phyloP scores from a whole-genome alignment of 352 stramenopile genomes.

The Pythium insidiosum region DNA sequence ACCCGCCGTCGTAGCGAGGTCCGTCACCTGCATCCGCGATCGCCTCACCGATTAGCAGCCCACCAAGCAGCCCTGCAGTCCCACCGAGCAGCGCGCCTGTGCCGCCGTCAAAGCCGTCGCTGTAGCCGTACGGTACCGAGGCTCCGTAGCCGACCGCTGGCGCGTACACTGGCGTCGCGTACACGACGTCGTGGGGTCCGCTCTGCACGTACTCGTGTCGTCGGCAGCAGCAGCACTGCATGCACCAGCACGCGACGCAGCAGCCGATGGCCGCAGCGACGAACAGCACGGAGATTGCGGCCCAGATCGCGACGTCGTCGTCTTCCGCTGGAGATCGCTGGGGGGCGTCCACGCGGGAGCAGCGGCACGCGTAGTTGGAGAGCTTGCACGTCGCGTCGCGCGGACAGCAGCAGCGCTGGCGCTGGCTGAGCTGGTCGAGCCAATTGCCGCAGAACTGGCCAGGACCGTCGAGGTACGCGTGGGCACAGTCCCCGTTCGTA shows the following conservation, averaged over 20 bases:
- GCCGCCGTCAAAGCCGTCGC: too few relatives aligned
- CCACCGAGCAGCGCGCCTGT: too few relatives aligned
- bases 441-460: slow-evolving; percentile 22
- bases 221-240: background rate
- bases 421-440: slow-evolving; percentile 14
- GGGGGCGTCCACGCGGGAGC: background rate
- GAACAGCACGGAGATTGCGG: background rate
- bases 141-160: background rate
- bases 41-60: too few relatives aligned
- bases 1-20: too few relatives aligned
- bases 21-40: too few relatives aligned
- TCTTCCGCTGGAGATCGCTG: background rate
- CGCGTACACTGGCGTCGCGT: background rate
- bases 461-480: slow-evolving; percentile 12
- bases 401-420: slow-evolving; percentile 21
- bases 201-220: background rate
- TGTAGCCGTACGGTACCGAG: background rate
- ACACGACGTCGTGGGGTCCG: background rate
- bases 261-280: background rate
- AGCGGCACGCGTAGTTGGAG: slow-evolving; percentile 6
- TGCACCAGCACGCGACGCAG: background rate
- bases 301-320: background rate
- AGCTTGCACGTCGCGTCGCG: slow-evolving; percentile 11
- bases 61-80: too few relatives aligned
- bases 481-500: slow-evolving; percentile 12